A percentile compares a stretch with the other conserved stretches of the same genome.
Conservation (phyloP, 1,284 basidiomycete species). For the Fomitopsis pinicola region DNA sequence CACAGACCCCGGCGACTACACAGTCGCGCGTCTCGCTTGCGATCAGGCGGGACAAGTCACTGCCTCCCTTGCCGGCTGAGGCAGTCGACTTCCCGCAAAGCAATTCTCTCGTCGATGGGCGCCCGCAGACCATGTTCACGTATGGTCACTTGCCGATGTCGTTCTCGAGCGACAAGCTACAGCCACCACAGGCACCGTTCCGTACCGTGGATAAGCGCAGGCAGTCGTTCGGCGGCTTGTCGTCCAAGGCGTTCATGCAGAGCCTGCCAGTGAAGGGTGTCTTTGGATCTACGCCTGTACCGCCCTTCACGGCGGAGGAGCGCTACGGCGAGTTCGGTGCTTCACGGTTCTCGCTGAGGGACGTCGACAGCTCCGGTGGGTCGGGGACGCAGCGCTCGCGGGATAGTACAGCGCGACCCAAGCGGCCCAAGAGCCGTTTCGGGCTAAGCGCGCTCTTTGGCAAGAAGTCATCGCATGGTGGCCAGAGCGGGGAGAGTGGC, state of each 20-base stretch:
- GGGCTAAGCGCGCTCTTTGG: slow-evolving; percentile 61
- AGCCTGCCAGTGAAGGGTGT: slow-evolving; percentile 37
- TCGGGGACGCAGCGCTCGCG: slow-evolving; percentile 33
- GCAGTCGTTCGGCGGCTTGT: slow-evolving; percentile 70
- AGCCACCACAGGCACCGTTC: slow-evolving; percentile 63
- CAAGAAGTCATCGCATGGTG: slow-evolving; percentile 41
- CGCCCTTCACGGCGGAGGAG: slow-evolving; percentile 30
- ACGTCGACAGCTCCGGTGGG: slow-evolving; percentile 45
- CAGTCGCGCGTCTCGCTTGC: slow-evolving; percentile 28
- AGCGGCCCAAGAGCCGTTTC: slow-evolving; percentile 69
- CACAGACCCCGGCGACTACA: slow-evolving; percentile 29
- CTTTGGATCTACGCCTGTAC: slow-evolving; percentile 22
- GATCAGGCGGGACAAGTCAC: slow-evolving; percentile 62
- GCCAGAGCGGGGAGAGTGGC: slow-evolving; percentile 12
- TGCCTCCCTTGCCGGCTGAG: slow-evolving; percentile 72
- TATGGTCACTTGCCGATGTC: slow-evolving; percentile 49
- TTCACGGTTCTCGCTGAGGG: slow-evolving; percentile 56
- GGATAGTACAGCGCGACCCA: slow-evolving; percentile 26
- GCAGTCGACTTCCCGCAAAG: slow-evolving; percentile 32
- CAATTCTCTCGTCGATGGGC: slow-evolving; percentile 33
- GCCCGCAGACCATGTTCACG: slow-evolving; percentile 65
- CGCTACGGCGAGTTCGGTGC: slow-evolving; percentile 65
- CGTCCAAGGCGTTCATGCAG: slow-evolving; percentile 46
- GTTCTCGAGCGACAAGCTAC: slow-evolving; percentile 39
- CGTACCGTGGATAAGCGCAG: slow-evolving; percentile 50